phyloP scores from a whole-genome alignment of 306 rosid genomes.

The Medicago arabica region DNA sequence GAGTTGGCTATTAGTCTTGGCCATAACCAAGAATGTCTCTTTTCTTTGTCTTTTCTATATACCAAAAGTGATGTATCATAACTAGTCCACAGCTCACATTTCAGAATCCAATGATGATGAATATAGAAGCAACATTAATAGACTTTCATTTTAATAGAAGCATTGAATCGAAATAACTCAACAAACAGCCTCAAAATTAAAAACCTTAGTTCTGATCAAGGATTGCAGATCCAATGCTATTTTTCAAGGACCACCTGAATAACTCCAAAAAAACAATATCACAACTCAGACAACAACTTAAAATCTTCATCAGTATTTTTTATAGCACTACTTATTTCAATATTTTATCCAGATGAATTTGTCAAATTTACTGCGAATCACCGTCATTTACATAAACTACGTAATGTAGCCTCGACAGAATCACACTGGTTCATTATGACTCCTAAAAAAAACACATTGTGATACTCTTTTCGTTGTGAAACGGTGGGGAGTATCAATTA shows the following conservation, averaged over 20 bases:
- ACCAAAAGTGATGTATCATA: constrained; percentile 41
- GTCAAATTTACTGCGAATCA: too few species aligned
- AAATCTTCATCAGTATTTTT: constrained; percentile 1
- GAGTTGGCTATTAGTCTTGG: constrained; percentile 13
- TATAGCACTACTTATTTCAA: too few species aligned
- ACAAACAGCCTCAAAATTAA: not conserved
- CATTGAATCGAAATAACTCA: constrained; percentile 1
- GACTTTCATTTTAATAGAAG: too few species aligned
- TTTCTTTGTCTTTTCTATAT: constrained; percentile 38
- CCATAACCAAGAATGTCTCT: constrained; percentile 23
- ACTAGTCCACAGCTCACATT: constrained; percentile 38
- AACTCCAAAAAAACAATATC: not conserved
- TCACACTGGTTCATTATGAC: too few species aligned
- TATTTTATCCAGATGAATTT: too few species aligned
- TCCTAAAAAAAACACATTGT: too few species aligned
- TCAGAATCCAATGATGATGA: constrained; percentile 48
- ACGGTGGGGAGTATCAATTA: too few species aligned
- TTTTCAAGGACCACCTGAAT: constrained; percentile 38
- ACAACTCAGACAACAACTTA: not conserved
- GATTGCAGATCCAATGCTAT: constrained; percentile 4
- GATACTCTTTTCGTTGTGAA: too few species aligned
- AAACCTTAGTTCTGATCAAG: not conserved
- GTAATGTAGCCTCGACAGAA: too few species aligned
- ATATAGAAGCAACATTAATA: constrained; percentile 13
- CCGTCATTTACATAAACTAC: too few species aligned